Percentiles rank a stretch among this genome's conserved stretches.
These are phyloP conservation scores for Yarrowia sp. DNA, from an alignment of 805 yeast species.

Conservation along the genomic window DNA sequence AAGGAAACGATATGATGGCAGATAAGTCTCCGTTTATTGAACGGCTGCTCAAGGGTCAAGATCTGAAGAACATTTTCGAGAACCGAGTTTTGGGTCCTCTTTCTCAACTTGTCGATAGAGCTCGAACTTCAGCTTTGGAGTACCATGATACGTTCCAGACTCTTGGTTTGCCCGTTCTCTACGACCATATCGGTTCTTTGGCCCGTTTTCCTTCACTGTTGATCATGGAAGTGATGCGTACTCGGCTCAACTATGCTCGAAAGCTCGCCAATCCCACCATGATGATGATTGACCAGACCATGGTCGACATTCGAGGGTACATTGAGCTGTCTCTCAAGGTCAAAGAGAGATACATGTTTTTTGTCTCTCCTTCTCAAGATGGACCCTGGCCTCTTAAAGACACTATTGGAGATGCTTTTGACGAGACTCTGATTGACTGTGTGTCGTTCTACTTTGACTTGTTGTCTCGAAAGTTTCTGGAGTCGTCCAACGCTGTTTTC, in stretches of 20 bases:
- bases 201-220: conserved; percentile 75
- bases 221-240: conserved; percentile 71
- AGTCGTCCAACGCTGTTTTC: conserved; percentile 62
- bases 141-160: conserved; percentile 61
- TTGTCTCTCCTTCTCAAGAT: conserved; percentile 49
- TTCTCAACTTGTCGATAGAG: conserved; percentile 79
- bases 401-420: conserved; percentile 61
- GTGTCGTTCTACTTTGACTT: conserved; percentile 68
- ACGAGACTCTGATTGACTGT: conserved; percentile 67
- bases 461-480: conserved; percentile 72
- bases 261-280: conserved; percentile 81
- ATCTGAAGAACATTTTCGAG: conserved; percentile 54
- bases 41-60: conserved; percentile 64
- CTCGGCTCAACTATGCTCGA: conserved; percentile 73
- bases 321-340: conserved; percentile 72
- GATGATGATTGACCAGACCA: conserved; percentile 94
- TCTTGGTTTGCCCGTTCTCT: conserved; percentile 70
- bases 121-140: conserved; percentile 66
- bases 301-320: conserved; percentile 78
- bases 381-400: conserved; percentile 72
- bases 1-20: conserved; percentile 44
- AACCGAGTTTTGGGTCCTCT: conserved; percentile 65
- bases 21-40: conserved; percentile 79
- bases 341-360: conserved; percentile 62
- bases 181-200: conserved; percentile 58